Evolutionary conservation across 345 rosid species (phyloP).

Genomic region (Adansonia digitata): DNA sequence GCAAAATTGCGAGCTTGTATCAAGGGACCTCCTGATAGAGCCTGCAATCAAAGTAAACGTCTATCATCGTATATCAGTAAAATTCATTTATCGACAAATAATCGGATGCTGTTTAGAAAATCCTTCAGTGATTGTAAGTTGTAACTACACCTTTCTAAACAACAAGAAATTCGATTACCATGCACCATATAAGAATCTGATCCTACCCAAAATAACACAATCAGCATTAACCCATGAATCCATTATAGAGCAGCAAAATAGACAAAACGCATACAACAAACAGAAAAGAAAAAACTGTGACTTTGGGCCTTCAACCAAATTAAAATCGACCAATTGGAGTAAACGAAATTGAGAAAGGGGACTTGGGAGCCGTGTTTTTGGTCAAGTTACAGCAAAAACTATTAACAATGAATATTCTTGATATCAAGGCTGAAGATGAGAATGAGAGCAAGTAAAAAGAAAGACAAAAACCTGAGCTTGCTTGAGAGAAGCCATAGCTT

Average conservation of each 20-base stretch:
- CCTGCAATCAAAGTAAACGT: constrained; percentile 35
- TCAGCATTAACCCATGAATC: not conserved
- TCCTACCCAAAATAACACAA: not conserved
- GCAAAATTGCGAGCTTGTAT: constrained; percentile 97
- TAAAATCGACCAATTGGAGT: not conserved
- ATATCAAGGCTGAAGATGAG: not conserved
- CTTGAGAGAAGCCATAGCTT: constrained; percentile 78
- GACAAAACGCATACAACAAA: not conserved
- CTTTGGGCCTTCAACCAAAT: not conserved
- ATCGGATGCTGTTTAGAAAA: not conserved
- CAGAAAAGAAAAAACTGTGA: not conserved
- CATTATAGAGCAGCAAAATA: not conserved
- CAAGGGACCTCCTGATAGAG: constrained; percentile 81
- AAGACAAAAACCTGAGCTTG: constrained; percentile 66
- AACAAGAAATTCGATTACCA: not conserved
- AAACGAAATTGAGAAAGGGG: not conserved
- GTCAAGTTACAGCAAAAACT: not conserved
- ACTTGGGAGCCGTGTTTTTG: not conserved
- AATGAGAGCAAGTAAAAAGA: not conserved
- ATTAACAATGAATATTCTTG: not conserved
- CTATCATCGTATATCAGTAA: not conserved
- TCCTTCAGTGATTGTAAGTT: not conserved
- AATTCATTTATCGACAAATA: not conserved
- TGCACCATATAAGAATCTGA: not conserved
- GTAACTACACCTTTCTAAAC: not conserved